These are phyloP conservation scores for Lolium rigidum DNA, from an alignment of 176 grass and related monocot genomes.

Conservation along the genomic window DNA sequence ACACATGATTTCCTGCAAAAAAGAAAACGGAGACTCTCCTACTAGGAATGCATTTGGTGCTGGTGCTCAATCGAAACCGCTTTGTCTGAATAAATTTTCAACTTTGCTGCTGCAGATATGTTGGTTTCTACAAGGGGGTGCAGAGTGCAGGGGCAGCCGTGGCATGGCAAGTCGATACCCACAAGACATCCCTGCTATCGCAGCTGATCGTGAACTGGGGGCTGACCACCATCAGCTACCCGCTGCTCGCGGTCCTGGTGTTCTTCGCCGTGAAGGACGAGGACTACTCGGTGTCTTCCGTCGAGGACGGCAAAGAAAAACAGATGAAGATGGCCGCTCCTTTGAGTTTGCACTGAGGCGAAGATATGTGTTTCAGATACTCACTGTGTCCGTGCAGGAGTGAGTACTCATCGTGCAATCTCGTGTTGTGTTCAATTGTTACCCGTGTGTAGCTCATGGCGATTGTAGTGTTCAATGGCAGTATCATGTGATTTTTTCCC, in stretches of 20 bases:
- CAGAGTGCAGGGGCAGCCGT: constrained; percentile 89
- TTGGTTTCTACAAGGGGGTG: constrained; percentile 91
- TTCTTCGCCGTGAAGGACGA: constrained; percentile 75
- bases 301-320: constrained; percentile 44
- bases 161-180: constrained; percentile 76
- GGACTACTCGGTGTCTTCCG: not conserved
- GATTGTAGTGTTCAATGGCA: too few species aligned
- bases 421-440: too few species aligned
- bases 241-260: constrained; percentile 63
- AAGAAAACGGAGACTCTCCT: not conserved
- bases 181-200: constrained; percentile 34
- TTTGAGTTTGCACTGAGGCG: constrained; percentile 42
- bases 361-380: not conserved
- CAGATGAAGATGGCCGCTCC: not conserved
- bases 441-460: too few species aligned
- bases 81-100: not conserved
- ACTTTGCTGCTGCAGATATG: constrained; percentile 60
- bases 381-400: not conserved
- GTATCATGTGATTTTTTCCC: too few species aligned
- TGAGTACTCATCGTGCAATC: too few species aligned
- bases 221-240: constrained; percentile 81
- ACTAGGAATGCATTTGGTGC: not conserved
- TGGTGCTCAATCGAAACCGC: not conserved
- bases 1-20: not conserved
- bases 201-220: constrained; percentile 84